Evolutionary conservation across 805 yeast genomes (phyloP), one percentile per base, ranked within the genome.

Genomic region (Wickerhamiella sergipiensis): DNA sequence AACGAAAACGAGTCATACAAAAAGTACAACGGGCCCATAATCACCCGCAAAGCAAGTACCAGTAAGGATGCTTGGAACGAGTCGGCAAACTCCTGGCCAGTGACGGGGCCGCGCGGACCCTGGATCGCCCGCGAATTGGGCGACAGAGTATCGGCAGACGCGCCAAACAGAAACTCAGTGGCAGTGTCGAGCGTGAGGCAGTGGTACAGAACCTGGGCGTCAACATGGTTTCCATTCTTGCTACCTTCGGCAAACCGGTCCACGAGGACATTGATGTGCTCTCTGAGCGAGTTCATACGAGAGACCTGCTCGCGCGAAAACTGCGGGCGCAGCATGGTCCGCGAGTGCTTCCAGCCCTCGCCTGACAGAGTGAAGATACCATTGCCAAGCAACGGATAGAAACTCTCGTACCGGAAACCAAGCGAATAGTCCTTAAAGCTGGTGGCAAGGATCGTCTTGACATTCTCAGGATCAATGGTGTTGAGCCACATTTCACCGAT

Each of bases 311-410:
- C 50, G 31, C 54, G 50, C 21, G 59, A 48, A 50, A 63, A 63
- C 54, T 61, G 65, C 1, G 66, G 66, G 15, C 64, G 57, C 47
- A 63, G 52, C 55, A 63, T 29, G 8, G 64, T 55, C 21, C 66
- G 57, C 26, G 62, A 57, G 53, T 63, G 65, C 49, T 57, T 58
- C 66, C 66, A 63, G 18, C 57, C 62, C n/a, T 58, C 58, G 23
- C 66, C 66, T 18, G 58, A 53, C 13, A 58, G 55, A 4, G 65
- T 60, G 51, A 63, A 63, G 22, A 63, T 60, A 7, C 65, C 66
- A 21, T 59, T 55, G 18, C 65, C 65, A 15, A 62, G 53, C 24
- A 62, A 46, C 1, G 58, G 54, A 39, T 43, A 49, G 48, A 59
- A 54, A 2, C 53, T 52, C 9, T 53, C 54, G 52, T 56, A 54